Base-by-base conservation (phyloP, 116 monocot species). In the Phalaenopsis hybrid region DNA sequence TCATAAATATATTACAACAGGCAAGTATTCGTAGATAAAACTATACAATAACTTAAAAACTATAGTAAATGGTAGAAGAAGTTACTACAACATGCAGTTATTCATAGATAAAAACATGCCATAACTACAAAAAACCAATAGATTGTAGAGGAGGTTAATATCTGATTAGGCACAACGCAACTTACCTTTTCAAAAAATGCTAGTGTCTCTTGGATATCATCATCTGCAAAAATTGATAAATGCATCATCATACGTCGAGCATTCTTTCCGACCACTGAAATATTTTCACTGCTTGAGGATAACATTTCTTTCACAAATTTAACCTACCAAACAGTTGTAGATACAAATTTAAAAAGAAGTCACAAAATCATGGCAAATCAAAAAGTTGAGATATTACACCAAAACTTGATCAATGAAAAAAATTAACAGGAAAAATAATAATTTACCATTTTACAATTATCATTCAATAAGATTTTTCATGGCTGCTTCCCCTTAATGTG, bases 221-320 rank as follows among this genome's bases (percentile, higher is more conserved):
- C 99, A 84, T 95, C 95, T 63, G 81, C 78, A 21, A 69, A 78
- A 80, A 99, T 89, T 28, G 99, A 95, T 33, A 95, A 52, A 83
- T 93, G 87, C 84, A 88, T 90, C 99, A 99, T 93, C 99, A 99
- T 99, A n/a, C 92, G 90, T 55, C 86, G 89, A 83, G 99, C 95
- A 92, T 92, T 92, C 82, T 79, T 95, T 80, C 91, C 93, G 6
- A 91, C 75, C 6, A 84, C 48, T 43, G 37, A 69, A 59, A 88
- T 80, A 72, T 78, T 72, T 41, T 44, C 78, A 86, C 81, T 86
- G 79, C 79, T 85, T 55, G 88, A 85, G 87, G 85, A 88, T 76
- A 93, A 70, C 81, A 91, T 83, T 70, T 90, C 85, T 85, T 87
- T 95, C 78, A 95, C 52, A 86, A 84, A 90, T 67, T 87, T 89